These are phyloP conservation scores for Aquanectria penicillioides DNA, from an alignment of 2,329 filamentous ascomycete genomes.

Conservation along the genomic window DNA sequence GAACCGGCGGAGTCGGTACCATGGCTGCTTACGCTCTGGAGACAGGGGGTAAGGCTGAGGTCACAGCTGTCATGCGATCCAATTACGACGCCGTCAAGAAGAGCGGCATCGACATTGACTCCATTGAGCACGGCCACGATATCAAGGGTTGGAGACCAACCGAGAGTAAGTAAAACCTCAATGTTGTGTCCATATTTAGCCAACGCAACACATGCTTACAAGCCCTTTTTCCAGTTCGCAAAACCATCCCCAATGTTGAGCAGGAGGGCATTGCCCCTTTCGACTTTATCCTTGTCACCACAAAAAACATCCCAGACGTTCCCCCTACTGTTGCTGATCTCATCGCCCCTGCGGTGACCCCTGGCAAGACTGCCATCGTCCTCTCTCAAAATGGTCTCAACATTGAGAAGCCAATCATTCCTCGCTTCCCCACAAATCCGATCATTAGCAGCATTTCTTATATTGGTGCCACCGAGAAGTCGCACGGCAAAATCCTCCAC, in stretches of 20 bases:
- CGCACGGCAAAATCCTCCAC: slow-evolving; percentile 60
- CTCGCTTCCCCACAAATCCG: slow-evolving; percentile 60
- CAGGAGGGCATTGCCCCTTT: slow-evolving; percentile 46
- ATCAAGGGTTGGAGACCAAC: slow-evolving; percentile 60
- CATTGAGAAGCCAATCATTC: slow-evolving; percentile 65
- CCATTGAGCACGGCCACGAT: slow-evolving; percentile 61
- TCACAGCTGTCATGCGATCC: slow-evolving; percentile 65
- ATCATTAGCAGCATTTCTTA: slow-evolving; percentile 63
- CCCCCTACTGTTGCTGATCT: slow-evolving; percentile 58
- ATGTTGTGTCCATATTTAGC: background rate
- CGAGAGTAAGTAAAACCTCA: slow-evolving; percentile 41
- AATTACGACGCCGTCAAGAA: slow-evolving; percentile 60
- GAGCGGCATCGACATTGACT: slow-evolving; percentile 64
- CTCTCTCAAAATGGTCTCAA: slow-evolving; percentile 72
- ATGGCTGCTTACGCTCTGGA: slow-evolving; percentile 66
- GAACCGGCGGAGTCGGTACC: slow-evolving; percentile 65
- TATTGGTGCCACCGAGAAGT: slow-evolving; percentile 61
- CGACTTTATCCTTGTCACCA: slow-evolving; percentile 66
- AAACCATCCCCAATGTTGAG: slow-evolving; percentile 57
- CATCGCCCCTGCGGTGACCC: slow-evolving; percentile 61
- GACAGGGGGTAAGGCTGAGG: slow-evolving; percentile 57
- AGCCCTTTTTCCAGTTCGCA: slow-evolving; percentile 50
- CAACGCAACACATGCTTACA: background rate
- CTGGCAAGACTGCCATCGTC: slow-evolving; percentile 61
- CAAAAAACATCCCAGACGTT: slow-evolving; percentile 68